Evolutionary conservation across 352 stramenopile species (phyloP), one percentile per base, ranked within the genome.

Genomic region (Lagenidium sp.): DNA sequence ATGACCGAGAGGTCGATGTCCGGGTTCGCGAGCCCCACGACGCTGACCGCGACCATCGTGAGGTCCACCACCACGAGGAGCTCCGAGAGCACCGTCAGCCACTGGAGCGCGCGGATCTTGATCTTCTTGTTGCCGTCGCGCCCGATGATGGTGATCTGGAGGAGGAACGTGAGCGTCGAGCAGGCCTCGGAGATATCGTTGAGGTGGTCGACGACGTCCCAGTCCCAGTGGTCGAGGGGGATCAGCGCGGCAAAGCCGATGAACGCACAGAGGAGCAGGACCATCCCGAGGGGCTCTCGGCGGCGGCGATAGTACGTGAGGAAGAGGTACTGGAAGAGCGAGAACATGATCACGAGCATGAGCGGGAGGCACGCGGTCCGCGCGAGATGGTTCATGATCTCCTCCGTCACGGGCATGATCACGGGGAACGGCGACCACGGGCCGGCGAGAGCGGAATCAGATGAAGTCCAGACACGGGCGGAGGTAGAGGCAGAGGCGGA

Each of bases 181-280:
- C 40, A 50, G 8, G 36, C 18, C 36, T 60, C 52, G 13, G 45
- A 60, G 29, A 60, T 36, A 46, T 51, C 47, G 41, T 60, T 60
- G 18, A 53, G 29, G 19, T 44, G 41, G 8, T 19, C 18, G 10
- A 58, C 37, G 19, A 57, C 13, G 8, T 11, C 16, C 2, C 25
- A 8, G 29, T 57, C 36, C 8, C 19, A 22, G n/a, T 50, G 26
- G 4, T 41, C 26, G n/a, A 57, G 47, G 0, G 37, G 4, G 5
- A 38, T 50, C 15, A 50, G 23, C 19, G 25, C 38, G 24, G 31
- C 22, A 28, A 49, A 58, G 50, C 50, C 49, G 6, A 58, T 4
- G 11, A 53, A 53, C 1, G 50, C 50, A 39, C 43, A 53, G 2
- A 15, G 15, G 25, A 58, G 46, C 8, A 55, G 45, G n/a, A 60